These are phyloP conservation scores for Amanita inopinata DNA, from an alignment of 768 basidiomycete genomes.

Conservation along the genomic window DNA sequence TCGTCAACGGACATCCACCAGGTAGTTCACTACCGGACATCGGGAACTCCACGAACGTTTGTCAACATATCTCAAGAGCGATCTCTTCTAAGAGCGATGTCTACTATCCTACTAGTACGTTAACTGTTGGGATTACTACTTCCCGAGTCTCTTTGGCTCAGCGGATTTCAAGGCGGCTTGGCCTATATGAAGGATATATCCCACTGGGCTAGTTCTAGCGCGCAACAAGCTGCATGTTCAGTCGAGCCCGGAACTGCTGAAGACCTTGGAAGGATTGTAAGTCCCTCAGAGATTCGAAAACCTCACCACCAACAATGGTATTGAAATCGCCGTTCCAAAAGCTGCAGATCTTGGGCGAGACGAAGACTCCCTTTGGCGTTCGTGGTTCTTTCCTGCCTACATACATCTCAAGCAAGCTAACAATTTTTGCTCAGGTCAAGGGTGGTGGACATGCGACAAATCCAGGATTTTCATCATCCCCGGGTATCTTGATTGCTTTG, in stretches of 20 bases:
- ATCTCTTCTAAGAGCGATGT: too few relatives aligned
- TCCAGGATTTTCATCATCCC: conserved; percentile 39
- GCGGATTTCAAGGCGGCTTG: neutral
- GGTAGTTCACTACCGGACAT: too few relatives aligned
- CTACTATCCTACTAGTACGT: too few relatives aligned
- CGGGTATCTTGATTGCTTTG: conserved; percentile 41
- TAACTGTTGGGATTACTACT: too few relatives aligned
- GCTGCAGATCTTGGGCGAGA: neutral
- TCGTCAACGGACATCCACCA: too few relatives aligned
- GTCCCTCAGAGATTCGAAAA: neutral
- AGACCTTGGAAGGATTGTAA: conserved; percentile 7
- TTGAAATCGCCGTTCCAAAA: neutral
- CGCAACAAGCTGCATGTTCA: conserved; percentile 4
- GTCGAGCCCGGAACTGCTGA: conserved; percentile 1
- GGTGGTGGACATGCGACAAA: conserved; percentile 38
- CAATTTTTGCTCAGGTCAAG: conserved; percentile 27
- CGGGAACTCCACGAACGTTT: too few relatives aligned
- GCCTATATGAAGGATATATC: conserved; percentile 1
- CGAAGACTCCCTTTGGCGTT: conserved; percentile 1
- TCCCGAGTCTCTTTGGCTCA: neutral
- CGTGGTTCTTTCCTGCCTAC: neutral
- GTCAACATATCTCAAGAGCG: too few relatives aligned
- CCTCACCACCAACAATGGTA: neutral
- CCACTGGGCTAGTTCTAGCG: conserved; percentile 4
- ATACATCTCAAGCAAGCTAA: neutral